Percentiles rank a stretch among this genome's conserved stretches.
phyloP scores from a whole-genome alignment of 768 basidiomycete species.

The Calvatia gigantea region DNA sequence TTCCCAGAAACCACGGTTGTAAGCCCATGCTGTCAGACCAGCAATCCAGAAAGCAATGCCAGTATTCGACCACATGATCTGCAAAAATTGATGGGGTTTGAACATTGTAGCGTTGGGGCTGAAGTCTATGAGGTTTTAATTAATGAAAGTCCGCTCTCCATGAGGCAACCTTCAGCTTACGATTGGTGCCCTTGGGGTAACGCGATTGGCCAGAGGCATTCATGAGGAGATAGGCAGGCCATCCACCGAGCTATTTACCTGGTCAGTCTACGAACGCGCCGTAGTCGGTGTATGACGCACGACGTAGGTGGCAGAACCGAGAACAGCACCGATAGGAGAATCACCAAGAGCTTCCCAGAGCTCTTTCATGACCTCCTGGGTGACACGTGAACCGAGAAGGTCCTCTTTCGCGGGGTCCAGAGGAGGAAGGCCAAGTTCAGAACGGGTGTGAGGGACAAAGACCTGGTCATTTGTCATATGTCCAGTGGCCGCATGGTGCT shows the following conservation, averaged over 20 bases:
- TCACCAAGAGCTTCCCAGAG: slow-evolving; percentile 88
- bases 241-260: slow-evolving; percentile 64
- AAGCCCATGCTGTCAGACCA: slow-evolving; percentile 51
- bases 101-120: slow-evolving; percentile 77
- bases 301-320: slow-evolving; percentile 54
- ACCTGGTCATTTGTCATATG: slow-evolving; percentile 97
- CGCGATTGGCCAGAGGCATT: slow-evolving; percentile 85
- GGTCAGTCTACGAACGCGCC: background rate
- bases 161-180: slow-evolving; percentile 37
- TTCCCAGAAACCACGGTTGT: slow-evolving; percentile 60
- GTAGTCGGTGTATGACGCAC: slow-evolving; percentile 31
- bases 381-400: slow-evolving; percentile 57
- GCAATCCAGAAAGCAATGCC: slow-evolving; percentile 76
- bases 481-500: slow-evolving; percentile 92
- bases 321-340: slow-evolving; percentile 72
- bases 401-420: slow-evolving; percentile 70
- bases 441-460: slow-evolving; percentile 89
- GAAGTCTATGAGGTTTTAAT: slow-evolving; percentile 51
- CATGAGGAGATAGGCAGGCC: slow-evolving; percentile 76
- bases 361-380: slow-evolving; percentile 65
- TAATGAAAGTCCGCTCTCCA: background rate
- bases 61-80: slow-evolving; percentile 80
- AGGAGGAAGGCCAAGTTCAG: slow-evolving; percentile 58
- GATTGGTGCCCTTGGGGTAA: slow-evolving; percentile 79
- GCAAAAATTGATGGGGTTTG: slow-evolving; percentile 68